A percentile compares a stretch with the other conserved stretches of the same genome.
phyloP scores from a whole-genome alignment of 495 filamentous ascomycete species.

The Aspergillus baeticus region DNA sequence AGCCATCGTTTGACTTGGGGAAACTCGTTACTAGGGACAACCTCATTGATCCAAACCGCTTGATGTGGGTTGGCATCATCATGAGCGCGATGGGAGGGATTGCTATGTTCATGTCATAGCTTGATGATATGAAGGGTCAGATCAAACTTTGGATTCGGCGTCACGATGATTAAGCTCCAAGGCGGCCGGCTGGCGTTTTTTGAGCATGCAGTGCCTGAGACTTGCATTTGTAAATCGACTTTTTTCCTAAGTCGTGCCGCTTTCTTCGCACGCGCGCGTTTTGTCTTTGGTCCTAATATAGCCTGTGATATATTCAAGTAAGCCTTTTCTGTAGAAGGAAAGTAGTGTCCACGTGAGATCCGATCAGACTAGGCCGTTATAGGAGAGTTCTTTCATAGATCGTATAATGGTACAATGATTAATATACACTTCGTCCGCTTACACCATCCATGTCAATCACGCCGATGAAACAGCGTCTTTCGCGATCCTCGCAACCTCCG shows the following conservation, averaged over 20 bases:
- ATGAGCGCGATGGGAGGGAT: conserved; percentile 61
- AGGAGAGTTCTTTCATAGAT: neutral
- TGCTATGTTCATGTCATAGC: conserved; percentile 35
- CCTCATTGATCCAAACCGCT: conserved; percentile 53
- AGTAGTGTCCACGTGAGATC: too few species aligned
- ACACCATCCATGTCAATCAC: neutral
- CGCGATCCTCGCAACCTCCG: conserved; percentile 46
- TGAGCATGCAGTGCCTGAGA: too few species aligned
- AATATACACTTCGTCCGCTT: conserved; percentile 14
- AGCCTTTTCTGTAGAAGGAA: too few species aligned
- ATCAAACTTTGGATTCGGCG: too few species aligned
- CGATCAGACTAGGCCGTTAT: too few species aligned
- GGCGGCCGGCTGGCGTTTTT: too few species aligned
- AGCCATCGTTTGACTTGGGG: conserved; percentile 43
- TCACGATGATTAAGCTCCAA: too few species aligned
- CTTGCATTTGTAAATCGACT: neutral
- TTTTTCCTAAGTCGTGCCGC: neutral
- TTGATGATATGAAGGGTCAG: neutral
- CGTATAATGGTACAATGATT: conserved; percentile 19
- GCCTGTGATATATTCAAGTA: too few species aligned
- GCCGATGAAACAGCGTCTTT: conserved; percentile 36
- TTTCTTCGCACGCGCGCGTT: too few species aligned
- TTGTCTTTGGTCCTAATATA: too few species aligned
- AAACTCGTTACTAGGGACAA: conserved; percentile 42
- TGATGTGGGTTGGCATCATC: conserved; percentile 71